A percentile compares a stretch with the other conserved stretches of the same genome.
These are phyloP conservation scores for Talaromyces thailandensis DNA, from an alignment of 495 filamentous ascomycete genomes.

Conservation along the genomic window DNA sequence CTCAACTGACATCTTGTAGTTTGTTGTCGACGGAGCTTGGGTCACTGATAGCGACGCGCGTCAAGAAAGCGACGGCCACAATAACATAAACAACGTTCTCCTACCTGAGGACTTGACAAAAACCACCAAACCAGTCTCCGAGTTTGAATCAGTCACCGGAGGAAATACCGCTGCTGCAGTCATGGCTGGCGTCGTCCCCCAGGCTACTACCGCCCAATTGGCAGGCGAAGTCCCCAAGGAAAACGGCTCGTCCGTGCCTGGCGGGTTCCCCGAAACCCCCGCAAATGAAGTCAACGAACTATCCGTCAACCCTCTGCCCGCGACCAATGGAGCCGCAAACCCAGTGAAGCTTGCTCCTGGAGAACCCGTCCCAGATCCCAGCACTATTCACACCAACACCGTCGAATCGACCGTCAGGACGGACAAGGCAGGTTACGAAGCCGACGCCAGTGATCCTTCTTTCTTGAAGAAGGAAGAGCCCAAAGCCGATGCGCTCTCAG, in stretches of 20 bases:
- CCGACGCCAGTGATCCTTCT: conserved; percentile 49
- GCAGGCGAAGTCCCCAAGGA: conserved; percentile 62
- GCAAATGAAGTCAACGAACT: conserved; percentile 46
- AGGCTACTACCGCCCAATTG: conserved; percentile 65
- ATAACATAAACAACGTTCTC: conserved; percentile 86
- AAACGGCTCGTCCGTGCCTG: conserved; percentile 43
- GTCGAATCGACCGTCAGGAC: conserved; percentile 53
- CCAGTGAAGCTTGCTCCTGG: conserved; percentile 73
- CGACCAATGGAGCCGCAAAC: conserved; percentile 67
- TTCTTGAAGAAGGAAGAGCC: conserved; percentile 20
- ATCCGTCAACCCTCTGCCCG: conserved; percentile 61
- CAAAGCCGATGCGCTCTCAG: conserved; percentile 31
- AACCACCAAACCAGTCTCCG: conserved; percentile 21
- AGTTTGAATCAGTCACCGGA: conserved; percentile 6
- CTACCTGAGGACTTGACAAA: conserved; percentile 59
- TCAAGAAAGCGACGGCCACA: conserved; percentile 65
- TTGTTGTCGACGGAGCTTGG: conserved; percentile 88
- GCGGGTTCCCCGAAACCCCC: conserved; percentile 77
- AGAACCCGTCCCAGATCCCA: conserved; percentile 63
- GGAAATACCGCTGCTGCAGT: conserved; percentile 28
- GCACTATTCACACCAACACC: conserved; percentile 38
- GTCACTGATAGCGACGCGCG: conserved; percentile 67
- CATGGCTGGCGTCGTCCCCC: conserved; percentile 61
- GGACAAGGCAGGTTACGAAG: conserved; percentile 79
- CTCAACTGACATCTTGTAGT: conserved; percentile 40